Evolutionary conservation across 2,329 filamentous ascomycete genomes (phyloP).

Genomic region (Pseudopithomyces maydicus): DNA sequence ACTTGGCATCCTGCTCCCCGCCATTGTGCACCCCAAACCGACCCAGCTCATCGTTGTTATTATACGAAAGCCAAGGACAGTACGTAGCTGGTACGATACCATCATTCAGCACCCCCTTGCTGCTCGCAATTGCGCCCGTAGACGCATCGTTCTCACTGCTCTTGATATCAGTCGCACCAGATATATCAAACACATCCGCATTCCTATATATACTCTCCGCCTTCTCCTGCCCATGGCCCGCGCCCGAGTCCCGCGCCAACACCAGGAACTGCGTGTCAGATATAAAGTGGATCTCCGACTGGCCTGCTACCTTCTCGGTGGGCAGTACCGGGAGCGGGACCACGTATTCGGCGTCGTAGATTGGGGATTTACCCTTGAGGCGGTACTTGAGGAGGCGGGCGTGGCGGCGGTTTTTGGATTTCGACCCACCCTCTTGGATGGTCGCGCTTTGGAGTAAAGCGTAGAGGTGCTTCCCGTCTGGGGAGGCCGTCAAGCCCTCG

Average conservation of each 20-base stretch:
- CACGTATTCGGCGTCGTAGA: slow-evolving; percentile 66
- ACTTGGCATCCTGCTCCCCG: slow-evolving; percentile 59
- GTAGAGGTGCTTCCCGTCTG: slow-evolving; percentile 67
- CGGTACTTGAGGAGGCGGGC: slow-evolving; percentile 69
- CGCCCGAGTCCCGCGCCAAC: slow-evolving; percentile 66
- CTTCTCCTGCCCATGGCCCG: slow-evolving; percentile 61
- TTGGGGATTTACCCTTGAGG: slow-evolving; percentile 53
- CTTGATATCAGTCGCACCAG: slow-evolving; percentile 65
- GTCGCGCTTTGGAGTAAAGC: slow-evolving; percentile 69
- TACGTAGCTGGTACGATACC: slow-evolving; percentile 64
- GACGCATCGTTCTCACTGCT: slow-evolving; percentile 43
- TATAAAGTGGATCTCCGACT: slow-evolving; percentile 71
- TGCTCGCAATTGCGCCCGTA: slow-evolving; percentile 53
- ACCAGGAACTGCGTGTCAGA: slow-evolving; percentile 69
- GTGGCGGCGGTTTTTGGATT: slow-evolving; percentile 60
- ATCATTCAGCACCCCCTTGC: slow-evolving; percentile 58
- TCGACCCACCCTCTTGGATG: slow-evolving; percentile 56
- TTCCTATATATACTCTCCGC: slow-evolving; percentile 68
- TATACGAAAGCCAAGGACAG: slow-evolving; percentile 71
- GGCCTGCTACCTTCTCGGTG: slow-evolving; percentile 63
- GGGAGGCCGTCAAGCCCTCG: slow-evolving; percentile 68
- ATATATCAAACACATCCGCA: slow-evolving; percentile 71
- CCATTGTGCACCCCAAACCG: slow-evolving; percentile 73
- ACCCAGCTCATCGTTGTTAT: slow-evolving; percentile 66
- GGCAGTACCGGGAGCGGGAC: slow-evolving; percentile 67